A percentile compares a stretch with the other conserved stretches of the same genome.
Conservation (phyloP, 176 grass and related monocot species). For the Calamus simplicifolius region DNA sequence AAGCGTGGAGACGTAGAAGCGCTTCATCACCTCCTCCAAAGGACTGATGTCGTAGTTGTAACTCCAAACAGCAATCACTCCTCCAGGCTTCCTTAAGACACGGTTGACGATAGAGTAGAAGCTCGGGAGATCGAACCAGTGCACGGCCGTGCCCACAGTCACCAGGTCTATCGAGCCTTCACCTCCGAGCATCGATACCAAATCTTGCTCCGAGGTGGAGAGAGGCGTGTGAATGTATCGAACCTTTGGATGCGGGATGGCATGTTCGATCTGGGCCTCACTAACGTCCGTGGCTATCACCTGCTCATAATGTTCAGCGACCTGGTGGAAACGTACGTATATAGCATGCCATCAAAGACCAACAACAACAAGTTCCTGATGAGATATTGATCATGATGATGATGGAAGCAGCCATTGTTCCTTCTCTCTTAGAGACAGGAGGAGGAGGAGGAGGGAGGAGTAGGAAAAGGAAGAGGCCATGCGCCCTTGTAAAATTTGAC, state of each 20-base stretch:
- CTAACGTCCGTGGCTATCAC: constrained; percentile 29
- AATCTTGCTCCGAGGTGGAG: background rate
- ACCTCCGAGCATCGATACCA: constrained; percentile 20
- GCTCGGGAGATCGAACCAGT: constrained; percentile 39
- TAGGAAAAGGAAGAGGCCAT: too few relatives aligned
- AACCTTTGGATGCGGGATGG: constrained; percentile 26
- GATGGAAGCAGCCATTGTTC: too few relatives aligned
- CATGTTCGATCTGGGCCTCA: constrained; percentile 19
- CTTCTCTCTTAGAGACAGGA: too few relatives aligned
- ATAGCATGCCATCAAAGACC: too few relatives aligned
- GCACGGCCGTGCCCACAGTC: constrained; percentile 23
- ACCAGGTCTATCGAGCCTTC: constrained; percentile 30
- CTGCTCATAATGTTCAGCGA: constrained; percentile 32
- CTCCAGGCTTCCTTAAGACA: constrained; percentile 27
- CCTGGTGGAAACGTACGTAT: constrained; percentile 2
- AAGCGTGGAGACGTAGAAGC: constrained; percentile 12
- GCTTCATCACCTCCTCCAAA: constrained; percentile 19
- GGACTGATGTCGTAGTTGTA: constrained; percentile 26
- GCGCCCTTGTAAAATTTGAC: too few relatives aligned
- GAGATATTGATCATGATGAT: too few relatives aligned
- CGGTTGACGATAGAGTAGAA: constrained; percentile 25
- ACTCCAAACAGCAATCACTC: constrained; percentile 33
- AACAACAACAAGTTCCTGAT: too few relatives aligned
- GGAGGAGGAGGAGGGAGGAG: too few relatives aligned
- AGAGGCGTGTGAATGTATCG: constrained; percentile 29